Evolutionary conservation across 192 early-diverging fungal genomes (phyloP), one percentile per base, ranked within the genome.

Genomic region (Linnemannia elongata): DNA sequence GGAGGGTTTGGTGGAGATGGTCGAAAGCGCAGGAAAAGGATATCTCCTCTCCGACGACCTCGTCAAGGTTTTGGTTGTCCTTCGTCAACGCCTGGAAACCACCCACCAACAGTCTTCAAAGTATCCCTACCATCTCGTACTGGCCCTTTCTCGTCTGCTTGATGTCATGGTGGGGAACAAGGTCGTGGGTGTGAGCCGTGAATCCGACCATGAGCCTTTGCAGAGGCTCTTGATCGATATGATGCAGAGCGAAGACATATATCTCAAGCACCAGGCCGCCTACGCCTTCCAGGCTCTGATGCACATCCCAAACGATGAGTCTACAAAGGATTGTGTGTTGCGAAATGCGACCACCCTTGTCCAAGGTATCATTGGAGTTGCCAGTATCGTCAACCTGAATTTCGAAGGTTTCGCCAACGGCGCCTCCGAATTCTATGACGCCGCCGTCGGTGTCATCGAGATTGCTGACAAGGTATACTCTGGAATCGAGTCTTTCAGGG

Each of bases 1-100:
- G 72, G 44, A 45, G 44, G 72, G 72, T 73, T n/a, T 73, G 24
- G 72, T 45, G 24, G 41, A 73, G 72, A 45, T 73, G 72, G 49
- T 73, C 30, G 41, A 73, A 27, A n/a, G 44, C 17, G 72, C 72
- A 27, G 72, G 44, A 45, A 10, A 22, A 24, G 72, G 39, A 45
- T 45, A 73, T 49, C 44, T 73, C 44, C 22, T 17, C n/a, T 45
- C 72, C 45, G 72, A 73, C 44, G 72, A 73, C 42, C 72, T 73
- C 27, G 27, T 73, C 27, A 73, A 73, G n/a, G 49, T 73, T n/a
- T 27, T 73, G 1, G 44, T 10, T 5, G n/a, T 73, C 8, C 44
- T 73, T 10, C 39, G 72, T 13, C 0, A 27, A 22, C 72, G 72
- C 13, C 72, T 73, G 24, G 24, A 30, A 73, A n/a, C 45, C 12